Base-by-base conservation (phyloP, 805 yeast genomes). In the Candida rishiriensis region DNA sequence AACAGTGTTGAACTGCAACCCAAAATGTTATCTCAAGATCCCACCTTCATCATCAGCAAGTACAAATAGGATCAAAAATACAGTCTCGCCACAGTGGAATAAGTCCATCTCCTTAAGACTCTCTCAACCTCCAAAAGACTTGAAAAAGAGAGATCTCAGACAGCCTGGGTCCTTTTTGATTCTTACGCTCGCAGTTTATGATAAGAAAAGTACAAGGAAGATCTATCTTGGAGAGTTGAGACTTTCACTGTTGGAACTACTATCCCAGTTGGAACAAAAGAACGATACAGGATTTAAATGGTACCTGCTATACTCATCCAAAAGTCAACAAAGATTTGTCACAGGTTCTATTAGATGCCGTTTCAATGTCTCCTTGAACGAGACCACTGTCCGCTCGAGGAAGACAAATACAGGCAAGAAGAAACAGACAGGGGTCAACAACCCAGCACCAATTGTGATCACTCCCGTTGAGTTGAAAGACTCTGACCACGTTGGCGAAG, bases 151-250 rank as follows among this genome's bases (percentile, higher is more conserved):
- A n/a, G 32, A 39, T 3, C 39, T 40, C n/a, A 34, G 42, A n/a
- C 45, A 50, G 3, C 18, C 37, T 3, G 51, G 39, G 31, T 48
- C 59, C 0, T 55, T 43, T 30, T 14, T 55, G 16, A 44, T 55
- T 1, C 33, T 59, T 5, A 29, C 41, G 1, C 16, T 55, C 2
- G 38, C 48, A 10, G 39, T 59, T 6, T 49, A 51, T 47, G 61
- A 57, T 42, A 49, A 47, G 30, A 58, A 52, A 38, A 49, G 52
- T 30, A 40, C 50, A 6, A 47, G 48, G 38, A 50, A 51, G 35
- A 53, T 51, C 14, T 61, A 61, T 40, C 34, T 60, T 15, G 66
- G 66, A 9, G 66, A 61, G 39, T 40, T 60, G 21, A 48, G 66
- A 34, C 31, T 61, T 1, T 53, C 60, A 1, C 36, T 60, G 16